Conservation (phyloP, 495 filamentous ascomycete species). For the Trichodelitschia bisporula region DNA sequence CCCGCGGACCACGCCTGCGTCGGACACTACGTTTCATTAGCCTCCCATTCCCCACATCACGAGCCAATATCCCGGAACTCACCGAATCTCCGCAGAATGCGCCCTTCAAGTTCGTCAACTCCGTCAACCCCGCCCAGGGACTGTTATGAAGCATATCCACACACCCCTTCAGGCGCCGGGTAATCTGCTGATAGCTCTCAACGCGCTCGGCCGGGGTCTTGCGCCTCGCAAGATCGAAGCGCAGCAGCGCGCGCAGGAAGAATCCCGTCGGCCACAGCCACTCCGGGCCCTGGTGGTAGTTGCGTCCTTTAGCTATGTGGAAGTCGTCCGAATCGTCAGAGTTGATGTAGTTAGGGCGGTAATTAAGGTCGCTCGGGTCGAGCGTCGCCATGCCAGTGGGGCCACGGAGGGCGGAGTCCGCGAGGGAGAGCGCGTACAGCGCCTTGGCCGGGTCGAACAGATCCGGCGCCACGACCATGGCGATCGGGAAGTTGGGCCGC, state of each 20-base stretch:
- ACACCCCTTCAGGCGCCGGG: slow-evolving; percentile 54
- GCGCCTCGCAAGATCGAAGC: slow-evolving; percentile 63
- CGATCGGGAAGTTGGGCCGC: slow-evolving; percentile 79
- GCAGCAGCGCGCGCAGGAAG: slow-evolving; percentile 72
- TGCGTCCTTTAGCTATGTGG: slow-evolving; percentile 71
- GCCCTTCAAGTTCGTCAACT: slow-evolving; percentile 79
- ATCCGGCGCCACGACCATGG: slow-evolving; percentile 79
- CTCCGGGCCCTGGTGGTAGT: slow-evolving; percentile 96
- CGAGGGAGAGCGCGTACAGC: slow-evolving; percentile 48
- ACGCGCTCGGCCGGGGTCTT: slow-evolving; percentile 37
- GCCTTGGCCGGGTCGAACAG: slow-evolving; percentile 63
- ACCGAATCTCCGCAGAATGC: slow-evolving; percentile 70
- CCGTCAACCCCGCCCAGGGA: slow-evolving; percentile 79
- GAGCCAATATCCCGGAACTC: too few species aligned
- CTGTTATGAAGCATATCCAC: slow-evolving; percentile 50
- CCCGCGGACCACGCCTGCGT: slow-evolving; percentile 91
- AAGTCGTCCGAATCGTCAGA: slow-evolving; percentile 80
- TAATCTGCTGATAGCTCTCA: slow-evolving; percentile 87
- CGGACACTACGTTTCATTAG: slow-evolving; percentile 41
- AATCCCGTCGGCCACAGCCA: slow-evolving; percentile 98
- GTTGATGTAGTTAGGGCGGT: slow-evolving; percentile 84
- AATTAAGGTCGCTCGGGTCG: slow-evolving; percentile 76
- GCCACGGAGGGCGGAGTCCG: slow-evolving; percentile 55
- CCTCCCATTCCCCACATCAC: too few species aligned
- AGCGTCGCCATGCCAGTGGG: slow-evolving; percentile 92